Evolutionary conservation across 345 rosid genomes (phyloP).

Genomic region (Salix udensis): DNA sequence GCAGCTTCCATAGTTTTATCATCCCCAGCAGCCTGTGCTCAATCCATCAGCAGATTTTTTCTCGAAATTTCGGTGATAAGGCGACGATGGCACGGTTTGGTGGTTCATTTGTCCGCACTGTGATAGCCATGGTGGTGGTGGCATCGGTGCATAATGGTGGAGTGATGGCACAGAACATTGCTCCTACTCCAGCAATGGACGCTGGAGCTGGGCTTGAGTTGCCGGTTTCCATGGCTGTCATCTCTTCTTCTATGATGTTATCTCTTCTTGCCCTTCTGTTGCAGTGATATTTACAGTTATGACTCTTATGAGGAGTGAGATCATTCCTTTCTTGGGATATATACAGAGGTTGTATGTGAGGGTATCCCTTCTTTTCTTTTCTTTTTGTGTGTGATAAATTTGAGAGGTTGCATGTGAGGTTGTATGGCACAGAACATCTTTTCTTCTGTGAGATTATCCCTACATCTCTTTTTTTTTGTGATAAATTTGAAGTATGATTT

Average conservation of each 20-base stretch:
- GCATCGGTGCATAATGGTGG: neutral
- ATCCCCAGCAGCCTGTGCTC: neutral
- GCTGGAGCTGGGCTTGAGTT: conserved; percentile 9
- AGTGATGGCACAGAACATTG: conserved; percentile 15
- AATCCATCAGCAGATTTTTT: neutral
- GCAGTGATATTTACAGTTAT: neutral
- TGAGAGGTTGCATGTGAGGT: neutral
- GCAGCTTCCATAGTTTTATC: neutral
- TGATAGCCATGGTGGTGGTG: neutral
- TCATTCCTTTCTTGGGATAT: neutral
- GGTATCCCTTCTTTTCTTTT: neutral
- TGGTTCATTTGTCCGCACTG: neutral
- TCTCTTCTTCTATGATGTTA: conserved; percentile 5
- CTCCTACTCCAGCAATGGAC: conserved; percentile 22
- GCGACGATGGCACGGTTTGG: neutral
- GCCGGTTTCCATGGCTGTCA: neutral
- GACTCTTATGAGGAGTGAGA: too few species aligned
- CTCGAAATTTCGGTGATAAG: neutral
- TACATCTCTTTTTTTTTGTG: neutral
- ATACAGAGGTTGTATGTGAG: neutral
- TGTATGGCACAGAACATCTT: too few species aligned
- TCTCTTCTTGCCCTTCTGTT: conserved; percentile 6
- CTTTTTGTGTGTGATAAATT: neutral
- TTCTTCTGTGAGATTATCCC: neutral
- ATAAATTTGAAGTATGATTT: neutral